Base-by-base conservation (phyloP, 768 basidiomycete species). In the Pleurotus tuber-regium region DNA sequence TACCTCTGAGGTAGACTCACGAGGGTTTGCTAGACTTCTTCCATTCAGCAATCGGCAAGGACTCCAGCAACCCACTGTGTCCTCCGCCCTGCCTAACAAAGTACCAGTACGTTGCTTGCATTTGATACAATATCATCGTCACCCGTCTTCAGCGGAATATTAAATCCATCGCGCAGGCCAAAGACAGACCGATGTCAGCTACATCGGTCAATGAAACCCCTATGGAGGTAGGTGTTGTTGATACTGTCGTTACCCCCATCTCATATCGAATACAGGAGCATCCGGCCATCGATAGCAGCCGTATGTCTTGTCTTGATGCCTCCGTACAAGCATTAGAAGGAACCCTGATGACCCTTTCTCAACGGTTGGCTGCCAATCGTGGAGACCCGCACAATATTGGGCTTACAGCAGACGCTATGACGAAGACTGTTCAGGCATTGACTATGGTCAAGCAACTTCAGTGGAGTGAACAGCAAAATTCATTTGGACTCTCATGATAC, bases 331-430 rank as follows among this genome's bases (percentile, higher is more conserved):
- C 82, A 2, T 68, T 90, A 38, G 79, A 86, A 62, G 55, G 64
- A 24, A 73, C 81, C 8, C 70, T 90, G 29, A 71, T 70, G 24
- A 60, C 62, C 16, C 69, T 89, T 25, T 79, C 85, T 2, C 61
- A 73, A 24, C 77, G 77, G 61, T 64, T 89, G 43, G 64, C 63
- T 26, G 59, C 66, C 7, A 56, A 56, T 31, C 50, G 71, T 16
- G 36, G 72, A 47, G 84, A 89, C 59, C 70, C 75, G 26, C 44
- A 59, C 19, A 69, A 76, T 4, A 77, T 91, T 43, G 77, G 74
- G 33, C 66, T 69, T 40, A 79, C 78, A 12, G 86, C 87, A n/a
- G 86, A 89, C 55, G 78, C 85, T 1, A 84, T 91, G 25, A 65
- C 69, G 36, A 87, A 87, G 61, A 80, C 86, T 6, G 73, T 79